These are phyloP conservation scores for Colletotrichum sp. DNA, from an alignment of 2,329 filamentous ascomycete genomes.

Conservation along the genomic window DNA sequence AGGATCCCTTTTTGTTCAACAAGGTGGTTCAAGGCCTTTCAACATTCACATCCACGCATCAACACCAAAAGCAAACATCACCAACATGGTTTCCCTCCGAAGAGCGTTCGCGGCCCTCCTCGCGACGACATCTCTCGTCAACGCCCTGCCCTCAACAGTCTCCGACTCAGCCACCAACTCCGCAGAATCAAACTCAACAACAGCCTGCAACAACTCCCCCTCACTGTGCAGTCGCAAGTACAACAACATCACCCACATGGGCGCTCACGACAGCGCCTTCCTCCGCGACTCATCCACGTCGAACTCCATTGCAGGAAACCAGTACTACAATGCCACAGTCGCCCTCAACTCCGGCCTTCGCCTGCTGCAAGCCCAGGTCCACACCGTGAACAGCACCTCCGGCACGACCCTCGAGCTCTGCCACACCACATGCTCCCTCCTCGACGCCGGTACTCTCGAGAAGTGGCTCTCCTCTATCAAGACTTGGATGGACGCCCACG, in stretches of 20 bases:
- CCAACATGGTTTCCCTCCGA: constrained; percentile 31
- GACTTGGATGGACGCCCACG: constrained; percentile 71
- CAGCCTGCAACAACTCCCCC: constrained; percentile 82
- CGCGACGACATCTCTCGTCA: constrained; percentile 23
- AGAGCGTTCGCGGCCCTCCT: constrained; percentile 28
- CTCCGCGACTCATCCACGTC: constrained; percentile 66
- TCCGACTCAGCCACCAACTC: constrained; percentile 15
- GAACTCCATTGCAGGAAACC: constrained; percentile 72
- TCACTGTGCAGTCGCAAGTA: constrained; percentile 74
- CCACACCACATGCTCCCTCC: constrained; percentile 69
- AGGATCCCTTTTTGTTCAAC: not conserved
- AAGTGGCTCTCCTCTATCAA: constrained; percentile 70
- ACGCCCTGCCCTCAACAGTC: constrained; percentile 13
- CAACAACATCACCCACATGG: constrained; percentile 78
- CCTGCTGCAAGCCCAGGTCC: constrained; percentile 74
- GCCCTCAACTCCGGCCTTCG: constrained; percentile 76
- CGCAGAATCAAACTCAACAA: constrained; percentile 31
- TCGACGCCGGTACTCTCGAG: constrained; percentile 72
- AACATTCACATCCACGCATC: not conserved
- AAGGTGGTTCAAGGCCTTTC: not conserved
- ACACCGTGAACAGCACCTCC: constrained; percentile 56
- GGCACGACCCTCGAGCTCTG: constrained; percentile 63
- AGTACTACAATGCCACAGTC: constrained; percentile 74
- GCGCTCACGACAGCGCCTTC: constrained; percentile 78
- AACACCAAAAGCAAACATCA: not conserved